Evolutionary conservation across 257 asterid species (phyloP).

Genomic region (Forsythia viridissima): DNA sequence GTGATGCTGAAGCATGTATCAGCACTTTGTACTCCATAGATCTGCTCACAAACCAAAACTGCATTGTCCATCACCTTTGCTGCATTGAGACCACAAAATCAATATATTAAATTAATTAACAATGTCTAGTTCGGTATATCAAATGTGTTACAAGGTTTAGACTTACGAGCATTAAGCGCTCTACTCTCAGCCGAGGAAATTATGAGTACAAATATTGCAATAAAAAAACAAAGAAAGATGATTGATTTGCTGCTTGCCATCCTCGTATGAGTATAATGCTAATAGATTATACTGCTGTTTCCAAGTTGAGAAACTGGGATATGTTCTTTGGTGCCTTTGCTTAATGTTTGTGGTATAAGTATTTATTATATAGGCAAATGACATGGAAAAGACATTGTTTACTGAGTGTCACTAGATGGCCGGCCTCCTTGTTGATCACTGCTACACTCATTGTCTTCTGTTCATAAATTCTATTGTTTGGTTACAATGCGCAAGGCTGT

Average conservation of each 20-base stretch:
- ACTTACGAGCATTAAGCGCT: neutral
- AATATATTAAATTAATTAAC: neutral
- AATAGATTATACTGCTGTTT: too few species aligned
- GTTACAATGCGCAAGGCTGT: too few species aligned
- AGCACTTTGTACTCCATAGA: slow-evolving; percentile 15
- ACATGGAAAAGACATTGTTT: neutral
- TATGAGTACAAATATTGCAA: neutral
- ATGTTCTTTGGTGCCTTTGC: neutral
- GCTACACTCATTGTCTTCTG: too few species aligned
- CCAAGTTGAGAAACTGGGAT: neutral
- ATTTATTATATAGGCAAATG: neutral
- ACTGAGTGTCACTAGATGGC: slow-evolving; percentile 19
- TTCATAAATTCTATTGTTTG: too few species aligned
- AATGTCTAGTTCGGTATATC: too few species aligned
- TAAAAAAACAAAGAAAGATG: neutral
- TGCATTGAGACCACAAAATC: neutral
- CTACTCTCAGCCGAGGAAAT: neutral
- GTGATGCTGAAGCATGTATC: slow-evolving; percentile 10
- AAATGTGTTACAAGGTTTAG: neutral
- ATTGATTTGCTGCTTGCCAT: neutral
- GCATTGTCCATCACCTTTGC: neutral
- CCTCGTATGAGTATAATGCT: neutral
- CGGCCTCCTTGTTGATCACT: neutral
- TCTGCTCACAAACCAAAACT: neutral
- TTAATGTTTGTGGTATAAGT: neutral